Base-by-base conservation (phyloP, 768 basidiomycete species). In the Pisolithus orientalis region DNA sequence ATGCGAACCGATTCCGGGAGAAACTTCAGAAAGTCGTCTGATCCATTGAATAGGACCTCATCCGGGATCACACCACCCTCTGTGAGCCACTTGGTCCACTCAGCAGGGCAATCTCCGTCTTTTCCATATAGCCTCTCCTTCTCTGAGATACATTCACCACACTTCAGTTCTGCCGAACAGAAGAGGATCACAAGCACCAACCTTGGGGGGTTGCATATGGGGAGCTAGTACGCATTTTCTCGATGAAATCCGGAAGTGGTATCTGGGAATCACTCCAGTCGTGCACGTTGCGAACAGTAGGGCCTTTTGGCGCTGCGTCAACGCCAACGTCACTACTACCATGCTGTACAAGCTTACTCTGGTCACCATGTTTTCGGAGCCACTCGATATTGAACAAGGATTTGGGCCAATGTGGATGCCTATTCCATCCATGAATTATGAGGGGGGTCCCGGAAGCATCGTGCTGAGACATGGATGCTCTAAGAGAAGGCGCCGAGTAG, bases 61-160 rank as follows among this genome's bases (percentile, higher is more conserved):
- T 69, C 37, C 0, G 90, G 88, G 37, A 93, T 68, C 29, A 79
- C 70, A 25, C 64, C 62, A 2, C 62, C 62, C 0, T 64, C 58
- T 6, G 72, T 60, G 14, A 93, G 68, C 82, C 86, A 90, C 4
- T 79, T 51, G 21, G 72, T 72, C 87, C 88, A 93, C 59, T 67
- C 60, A 39, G 60, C 29, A 0, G 90, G 90, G 63, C 88, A 91
- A 10, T 77, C 72, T 1, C 78, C 76, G 60, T 93, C 90, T 61
- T 92, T 92, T 21, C 86, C 88, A 59, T 93, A 92, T 8, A 83
- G 70, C 28, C 86, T 72, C 60, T 82, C 78, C 9, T 63, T 59
- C 57, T 86, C 85, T 87, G 9, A 49, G 28, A 42, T 51, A 17
- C 29, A 5, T 5, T 51, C 3, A 49, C 43, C 5, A 7, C 32